Evolutionary conservation across 2,329 filamentous ascomycete genomes (phyloP).

Genomic region (Chrysoporthe cubensis): DNA sequence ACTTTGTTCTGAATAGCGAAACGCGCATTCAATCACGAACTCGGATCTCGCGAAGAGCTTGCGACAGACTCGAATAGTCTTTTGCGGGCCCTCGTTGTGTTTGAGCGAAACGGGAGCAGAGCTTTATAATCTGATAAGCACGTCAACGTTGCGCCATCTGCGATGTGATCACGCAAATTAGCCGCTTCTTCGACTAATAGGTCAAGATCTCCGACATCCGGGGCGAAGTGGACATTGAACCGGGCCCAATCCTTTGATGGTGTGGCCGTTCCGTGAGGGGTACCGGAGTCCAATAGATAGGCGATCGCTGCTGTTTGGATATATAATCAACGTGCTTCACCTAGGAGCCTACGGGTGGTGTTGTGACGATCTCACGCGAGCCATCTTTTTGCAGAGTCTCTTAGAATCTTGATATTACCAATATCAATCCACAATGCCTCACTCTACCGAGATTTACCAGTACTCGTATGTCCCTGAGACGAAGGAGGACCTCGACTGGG

Average conservation of each 20-base stretch:
- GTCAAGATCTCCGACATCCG: conserved; percentile 17
- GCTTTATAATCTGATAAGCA: conserved; percentile 14
- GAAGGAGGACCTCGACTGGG: conserved; percentile 18
- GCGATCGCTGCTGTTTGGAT: conserved; percentile 10
- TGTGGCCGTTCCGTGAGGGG: conserved; percentile 13
- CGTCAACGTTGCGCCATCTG: conserved; percentile 19
- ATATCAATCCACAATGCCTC: conserved; percentile 9
- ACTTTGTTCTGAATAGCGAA: background rate
- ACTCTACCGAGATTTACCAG: conserved; percentile 13
- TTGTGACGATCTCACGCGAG: background rate
- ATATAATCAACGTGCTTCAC: conserved; percentile 1
- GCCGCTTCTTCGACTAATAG: conserved; percentile 17
- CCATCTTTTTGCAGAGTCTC: background rate
- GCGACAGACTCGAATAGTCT: background rate
- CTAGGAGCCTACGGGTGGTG: background rate
- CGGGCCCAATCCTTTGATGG: conserved; percentile 1
- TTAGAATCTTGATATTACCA: background rate
- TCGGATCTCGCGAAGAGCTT: background rate
- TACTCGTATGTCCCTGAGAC: conserved; percentile 19
- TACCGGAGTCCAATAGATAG: conserved; percentile 2
- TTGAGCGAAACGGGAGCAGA: background rate
- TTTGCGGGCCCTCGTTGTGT: conserved; percentile 3
- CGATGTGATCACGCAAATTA: conserved; percentile 16
- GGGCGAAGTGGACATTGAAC: conserved; percentile 2
- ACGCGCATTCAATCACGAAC: background rate